Conservation (phyloP, 2,329 filamentous ascomycete species). For the Elsinoe ampelina region DNA sequence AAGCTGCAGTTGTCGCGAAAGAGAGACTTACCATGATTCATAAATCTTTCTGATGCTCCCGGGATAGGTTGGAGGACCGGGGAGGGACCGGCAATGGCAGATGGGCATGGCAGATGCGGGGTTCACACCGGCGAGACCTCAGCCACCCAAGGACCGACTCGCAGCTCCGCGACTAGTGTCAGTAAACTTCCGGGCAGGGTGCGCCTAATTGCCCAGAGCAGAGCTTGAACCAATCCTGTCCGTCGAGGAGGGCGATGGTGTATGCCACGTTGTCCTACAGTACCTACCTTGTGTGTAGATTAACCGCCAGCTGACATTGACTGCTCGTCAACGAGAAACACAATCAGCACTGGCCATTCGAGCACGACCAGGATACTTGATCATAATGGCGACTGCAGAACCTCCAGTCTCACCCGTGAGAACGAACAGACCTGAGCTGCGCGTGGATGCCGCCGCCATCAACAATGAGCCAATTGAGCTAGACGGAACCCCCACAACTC, state of each 20-base stretch:
- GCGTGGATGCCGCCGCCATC: slow-evolving; percentile 31
- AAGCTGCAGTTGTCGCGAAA: background rate
- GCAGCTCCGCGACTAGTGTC: background rate
- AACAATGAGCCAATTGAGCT: slow-evolving; percentile 37
- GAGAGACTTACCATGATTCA: background rate
- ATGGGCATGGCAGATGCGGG: background rate
- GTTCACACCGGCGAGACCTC: background rate
- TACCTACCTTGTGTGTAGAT: background rate
- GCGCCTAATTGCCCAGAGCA: background rate
- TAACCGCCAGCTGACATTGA: background rate
- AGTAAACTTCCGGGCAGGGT: background rate
- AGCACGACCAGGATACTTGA: no score
- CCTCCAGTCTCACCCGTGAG: slow-evolving; percentile 22
- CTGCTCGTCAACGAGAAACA: background rate
- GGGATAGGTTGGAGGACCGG: background rate
- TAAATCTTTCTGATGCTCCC: slow-evolving; percentile 1
- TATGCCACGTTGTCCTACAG: background rate
- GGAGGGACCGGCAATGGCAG: background rate
- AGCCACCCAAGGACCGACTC: no score
- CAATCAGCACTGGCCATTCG: background rate
- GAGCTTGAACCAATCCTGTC: background rate
- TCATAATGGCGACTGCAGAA: background rate
- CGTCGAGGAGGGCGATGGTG: background rate
- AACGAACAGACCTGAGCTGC: slow-evolving; percentile 25
- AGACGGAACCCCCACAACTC: slow-evolving; percentile 29